These are phyloP conservation scores for Nannochloropsis salina DNA, from an alignment of 108 stramenopile species.

Conservation along the genomic window DNA sequence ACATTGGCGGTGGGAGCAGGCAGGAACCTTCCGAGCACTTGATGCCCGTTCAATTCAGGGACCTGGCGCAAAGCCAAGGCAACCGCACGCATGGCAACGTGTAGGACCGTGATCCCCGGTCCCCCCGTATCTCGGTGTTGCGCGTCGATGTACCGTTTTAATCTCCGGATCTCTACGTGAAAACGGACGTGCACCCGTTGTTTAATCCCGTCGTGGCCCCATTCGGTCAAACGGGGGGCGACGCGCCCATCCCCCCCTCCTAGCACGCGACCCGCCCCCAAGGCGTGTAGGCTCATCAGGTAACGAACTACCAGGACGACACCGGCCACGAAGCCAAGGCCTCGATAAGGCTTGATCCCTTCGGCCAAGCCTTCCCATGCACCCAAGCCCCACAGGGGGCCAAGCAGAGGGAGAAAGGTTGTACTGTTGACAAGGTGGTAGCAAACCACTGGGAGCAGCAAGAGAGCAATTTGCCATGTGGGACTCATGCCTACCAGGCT, in stretches of 20 bases:
- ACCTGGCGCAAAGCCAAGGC: neutral
- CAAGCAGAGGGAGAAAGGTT: neutral
- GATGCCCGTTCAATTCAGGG: neutral
- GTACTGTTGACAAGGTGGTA: neutral
- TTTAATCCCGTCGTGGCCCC: neutral
- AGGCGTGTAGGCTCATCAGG: neutral
- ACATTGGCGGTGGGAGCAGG: neutral
- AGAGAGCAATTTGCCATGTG: neutral
- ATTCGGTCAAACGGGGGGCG: neutral
- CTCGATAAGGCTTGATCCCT: neutral
- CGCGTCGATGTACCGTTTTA: neutral
- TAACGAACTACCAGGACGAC: neutral
- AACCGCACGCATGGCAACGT: neutral
- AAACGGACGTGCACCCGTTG: neutral
- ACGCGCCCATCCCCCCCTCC: neutral
- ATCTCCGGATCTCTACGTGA: neutral
- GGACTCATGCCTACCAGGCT: neutral
- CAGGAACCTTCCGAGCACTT: neutral
- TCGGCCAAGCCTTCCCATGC: too few species aligned
- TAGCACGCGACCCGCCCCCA: neutral
- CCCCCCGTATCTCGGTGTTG: neutral
- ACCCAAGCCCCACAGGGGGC: too few species aligned
- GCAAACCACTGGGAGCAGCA: neutral
- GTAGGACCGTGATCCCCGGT: neutral
- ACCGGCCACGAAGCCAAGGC: neutral